A percentile compares a stretch with the other conserved stretches of the same genome.
Conservation (phyloP, 176 grass and related monocot species). For the Avena eriantha region DNA sequence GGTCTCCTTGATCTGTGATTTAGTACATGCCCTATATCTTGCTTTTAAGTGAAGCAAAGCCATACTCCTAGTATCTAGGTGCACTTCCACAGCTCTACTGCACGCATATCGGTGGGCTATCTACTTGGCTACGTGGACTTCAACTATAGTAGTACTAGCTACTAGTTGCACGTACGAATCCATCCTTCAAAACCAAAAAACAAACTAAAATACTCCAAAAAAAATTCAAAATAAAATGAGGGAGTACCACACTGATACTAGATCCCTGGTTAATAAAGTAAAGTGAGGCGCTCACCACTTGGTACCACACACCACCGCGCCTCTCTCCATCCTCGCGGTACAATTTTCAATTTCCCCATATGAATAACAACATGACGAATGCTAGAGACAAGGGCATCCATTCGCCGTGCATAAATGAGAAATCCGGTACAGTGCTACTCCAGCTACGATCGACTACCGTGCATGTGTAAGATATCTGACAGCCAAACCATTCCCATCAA, state of each 20-base stretch:
- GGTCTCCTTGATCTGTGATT: constrained; percentile 7
- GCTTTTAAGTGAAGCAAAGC: constrained; percentile 53
- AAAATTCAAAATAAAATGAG: not conserved
- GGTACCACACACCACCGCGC: constrained; percentile 41
- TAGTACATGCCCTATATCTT: constrained; percentile 19
- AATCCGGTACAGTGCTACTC: constrained; percentile 44
- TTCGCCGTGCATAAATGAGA: constrained; percentile 51
- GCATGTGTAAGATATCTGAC: constrained; percentile 52
- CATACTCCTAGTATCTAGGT: not conserved
- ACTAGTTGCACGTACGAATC: not conserved
- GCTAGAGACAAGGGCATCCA: constrained; percentile 57
- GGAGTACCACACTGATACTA: not conserved
- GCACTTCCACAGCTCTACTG: constrained; percentile 22
- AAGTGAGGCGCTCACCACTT: constrained; percentile 49
- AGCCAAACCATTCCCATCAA: constrained; percentile 52
- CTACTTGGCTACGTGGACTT: constrained; percentile 22
- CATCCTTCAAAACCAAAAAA: not conserved
- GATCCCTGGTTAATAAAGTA: constrained; percentile 49
- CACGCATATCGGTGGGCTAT: not conserved
- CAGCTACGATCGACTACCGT: constrained; percentile 25
- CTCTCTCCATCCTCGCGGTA: constrained; percentile 35
- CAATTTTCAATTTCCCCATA: constrained; percentile 24
- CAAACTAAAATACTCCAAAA: not conserved
- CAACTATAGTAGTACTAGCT: not conserved
- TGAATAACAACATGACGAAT: constrained; percentile 49